These are phyloP conservation scores for Drechslerella coelobrocha DNA, from an alignment of 2,329 filamentous ascomycete genomes.

Conservation along the genomic window DNA sequence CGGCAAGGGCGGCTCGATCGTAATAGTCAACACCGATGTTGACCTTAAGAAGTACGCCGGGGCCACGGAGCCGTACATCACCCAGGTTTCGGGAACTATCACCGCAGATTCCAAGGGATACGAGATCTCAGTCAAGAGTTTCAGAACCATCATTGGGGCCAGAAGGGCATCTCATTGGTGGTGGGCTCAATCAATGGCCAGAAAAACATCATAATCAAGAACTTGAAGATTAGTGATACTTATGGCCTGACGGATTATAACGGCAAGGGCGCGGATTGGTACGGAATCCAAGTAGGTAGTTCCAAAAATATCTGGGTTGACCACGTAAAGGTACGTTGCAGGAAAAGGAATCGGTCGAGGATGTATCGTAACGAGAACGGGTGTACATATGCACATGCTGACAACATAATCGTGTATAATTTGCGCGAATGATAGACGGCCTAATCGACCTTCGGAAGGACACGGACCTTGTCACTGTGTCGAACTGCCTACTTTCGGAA, in stretches of 20 bases:
- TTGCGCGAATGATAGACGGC: conserved; percentile 52
- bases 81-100: conserved; percentile 51
- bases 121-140: conserved; percentile 51
- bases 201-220: conserved; percentile 38
- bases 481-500: conserved; percentile 52
- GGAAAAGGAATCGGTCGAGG: not conserved
- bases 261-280: conserved; percentile 52
- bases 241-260: conserved; percentile 44
- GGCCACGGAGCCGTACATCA: conserved; percentile 51
- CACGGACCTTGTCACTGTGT: conserved; percentile 53
- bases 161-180: conserved; percentile 23
- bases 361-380: not conserved
- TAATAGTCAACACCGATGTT: conserved; percentile 51
- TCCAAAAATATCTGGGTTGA: conserved; percentile 53
- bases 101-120: conserved; percentile 50
- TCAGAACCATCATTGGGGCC: conserved; percentile 54
- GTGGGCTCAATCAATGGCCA: conserved; percentile 36
- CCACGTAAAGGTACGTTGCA: conserved; percentile 43
- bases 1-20: conserved; percentile 51
- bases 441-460: conserved; percentile 53
- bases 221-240: conserved; percentile 34
- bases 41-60: conserved; percentile 53
- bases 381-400: not conserved
- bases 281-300: conserved; percentile 53
- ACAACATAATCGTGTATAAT: conserved; percentile 4